Evolutionary conservation across 495 filamentous ascomycete genomes (phyloP), one percentile per base, ranked within the genome.

Genomic region (Hypoxylon trugodes): DNA sequence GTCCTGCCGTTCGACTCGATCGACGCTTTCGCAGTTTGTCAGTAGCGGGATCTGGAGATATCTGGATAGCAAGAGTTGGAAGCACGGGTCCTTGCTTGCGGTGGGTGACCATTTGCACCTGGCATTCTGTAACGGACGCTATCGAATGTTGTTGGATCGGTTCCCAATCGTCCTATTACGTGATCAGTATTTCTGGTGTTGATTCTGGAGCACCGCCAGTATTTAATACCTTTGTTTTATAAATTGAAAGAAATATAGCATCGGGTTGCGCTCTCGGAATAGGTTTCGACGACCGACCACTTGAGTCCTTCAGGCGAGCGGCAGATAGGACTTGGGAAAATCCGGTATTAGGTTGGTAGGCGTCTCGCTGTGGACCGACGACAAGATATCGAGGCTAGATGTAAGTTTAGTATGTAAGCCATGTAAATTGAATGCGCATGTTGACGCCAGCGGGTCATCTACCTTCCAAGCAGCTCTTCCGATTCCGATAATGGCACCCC

Each of bases 391-490:
- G 80, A 57, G 79, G 69, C 80, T 82, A 54, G 18, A 41, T 2
- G 33, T 32, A 38, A 25, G 15, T 36, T 64, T 13, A 61, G 59
- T 37, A 55, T 37, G 40, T 30, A 2, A 19, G 37, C 2, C 12
- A 45, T 33, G 16, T 22, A 28, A 25, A 10, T 36, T 13, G 16
- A 26, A 43, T 28, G 41, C 41, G 66, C 26, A 59, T 50, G 7
- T 6, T 22, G 15, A 46, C 25, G 21, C 26, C n/a, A 26, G 28
- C 30, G 19, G 24, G 35, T 26, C 7, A 70, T 43, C 19, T 58
- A 86, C 84, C 84, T 86, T 86, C 82, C 83, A 86, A 10, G 80
- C 49, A 10, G 84, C 76, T 56, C 78, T 78, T 30, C 82, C 81
- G 36, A 86, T 78, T 30, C 82, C 81, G 36, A 86, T 77, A 59